These are phyloP conservation scores for Ceratonia siliqua DNA, from an alignment of 306 rosid genomes.

Conservation along the genomic window DNA sequence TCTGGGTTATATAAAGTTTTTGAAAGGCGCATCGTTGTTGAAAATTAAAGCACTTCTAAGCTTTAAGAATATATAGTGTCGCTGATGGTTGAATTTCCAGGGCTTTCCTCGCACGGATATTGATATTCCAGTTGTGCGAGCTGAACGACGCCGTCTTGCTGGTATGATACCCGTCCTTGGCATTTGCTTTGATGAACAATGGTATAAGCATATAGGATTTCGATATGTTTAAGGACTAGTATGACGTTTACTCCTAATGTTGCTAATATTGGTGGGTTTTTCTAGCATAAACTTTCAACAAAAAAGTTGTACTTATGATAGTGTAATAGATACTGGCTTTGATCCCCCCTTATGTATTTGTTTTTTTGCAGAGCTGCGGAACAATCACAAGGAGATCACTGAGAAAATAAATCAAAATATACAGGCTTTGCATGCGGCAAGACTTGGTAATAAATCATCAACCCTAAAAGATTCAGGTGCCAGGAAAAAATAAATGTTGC, in stretches of 20 bases:
- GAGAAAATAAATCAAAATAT: constrained; percentile 68
- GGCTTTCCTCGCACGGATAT: constrained; percentile 84
- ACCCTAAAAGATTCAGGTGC: constrained; percentile 52
- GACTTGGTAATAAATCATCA: constrained; percentile 47
- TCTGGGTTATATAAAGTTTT: background rate
- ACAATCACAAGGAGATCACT: constrained; percentile 68
- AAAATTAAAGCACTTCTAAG: too few relatives aligned
- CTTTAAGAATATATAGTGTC: background rate
- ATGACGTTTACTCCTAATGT: background rate
- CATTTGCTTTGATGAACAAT: background rate
- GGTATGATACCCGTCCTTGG: constrained; percentile 43
- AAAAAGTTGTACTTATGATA: background rate
- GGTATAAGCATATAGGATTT: too few relatives aligned
- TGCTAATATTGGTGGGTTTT: background rate
- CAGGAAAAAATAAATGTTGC: background rate
- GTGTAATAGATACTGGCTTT: background rate
- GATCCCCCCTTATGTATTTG: background rate
- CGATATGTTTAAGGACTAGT: background rate
- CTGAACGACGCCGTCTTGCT: constrained; percentile 71
- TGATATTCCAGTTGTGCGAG: constrained; percentile 71
- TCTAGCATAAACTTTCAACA: background rate
- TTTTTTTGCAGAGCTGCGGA: constrained; percentile 60
- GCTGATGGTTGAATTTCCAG: constrained; percentile 37
- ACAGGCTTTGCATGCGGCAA: constrained; percentile 65
- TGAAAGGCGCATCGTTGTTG: background rate